These are phyloP conservation scores for Starmerella bombi DNA, from an alignment of 805 yeast genomes.

Conservation along the genomic window DNA sequence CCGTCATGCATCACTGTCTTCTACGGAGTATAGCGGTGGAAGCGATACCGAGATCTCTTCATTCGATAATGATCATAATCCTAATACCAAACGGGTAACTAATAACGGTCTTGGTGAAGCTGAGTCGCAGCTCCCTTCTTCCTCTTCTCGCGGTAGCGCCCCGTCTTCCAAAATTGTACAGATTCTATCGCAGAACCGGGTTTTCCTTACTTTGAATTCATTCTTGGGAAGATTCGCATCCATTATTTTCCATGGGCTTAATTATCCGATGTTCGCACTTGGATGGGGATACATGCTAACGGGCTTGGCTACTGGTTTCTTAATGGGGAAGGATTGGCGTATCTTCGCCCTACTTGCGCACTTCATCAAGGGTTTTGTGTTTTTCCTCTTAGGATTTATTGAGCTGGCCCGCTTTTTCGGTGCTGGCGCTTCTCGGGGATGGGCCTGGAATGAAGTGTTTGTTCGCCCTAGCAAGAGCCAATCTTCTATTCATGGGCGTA, in stretches of 20 bases:
- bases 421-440: slow-evolving; percentile 56
- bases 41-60: slow-evolving; percentile 13
- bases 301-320: slow-evolving; percentile 51
- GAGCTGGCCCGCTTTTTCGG: slow-evolving; percentile 85
- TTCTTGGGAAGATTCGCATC: slow-evolving; percentile 25
- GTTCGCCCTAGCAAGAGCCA: background rate
- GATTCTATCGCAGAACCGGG: slow-evolving; percentile 12
- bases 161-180: slow-evolving; percentile 10
- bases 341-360: slow-evolving; percentile 85
- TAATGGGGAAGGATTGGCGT: slow-evolving; percentile 51
- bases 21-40: slow-evolving; percentile 9
- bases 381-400: slow-evolving; percentile 58
- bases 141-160: slow-evolving; percentile 1
- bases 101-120: background rate
- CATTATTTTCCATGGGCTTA: slow-evolving; percentile 38
- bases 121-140: background rate
- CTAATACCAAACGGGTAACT: background rate
- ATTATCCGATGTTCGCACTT: slow-evolving; percentile 52
- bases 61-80: slow-evolving; percentile 10
- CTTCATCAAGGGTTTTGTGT: slow-evolving; percentile 91
- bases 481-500: background rate
- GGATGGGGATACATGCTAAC: slow-evolving; percentile 43
- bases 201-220: slow-evolving; percentile 21
- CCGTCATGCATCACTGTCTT: slow-evolving; percentile 9
- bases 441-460: slow-evolving; percentile 66